Evolutionary conservation across 2,329 filamentous ascomycete genomes (phyloP), one percentile per base, ranked within the genome.

Genomic region (Pseudogymnoascus sp.): DNA sequence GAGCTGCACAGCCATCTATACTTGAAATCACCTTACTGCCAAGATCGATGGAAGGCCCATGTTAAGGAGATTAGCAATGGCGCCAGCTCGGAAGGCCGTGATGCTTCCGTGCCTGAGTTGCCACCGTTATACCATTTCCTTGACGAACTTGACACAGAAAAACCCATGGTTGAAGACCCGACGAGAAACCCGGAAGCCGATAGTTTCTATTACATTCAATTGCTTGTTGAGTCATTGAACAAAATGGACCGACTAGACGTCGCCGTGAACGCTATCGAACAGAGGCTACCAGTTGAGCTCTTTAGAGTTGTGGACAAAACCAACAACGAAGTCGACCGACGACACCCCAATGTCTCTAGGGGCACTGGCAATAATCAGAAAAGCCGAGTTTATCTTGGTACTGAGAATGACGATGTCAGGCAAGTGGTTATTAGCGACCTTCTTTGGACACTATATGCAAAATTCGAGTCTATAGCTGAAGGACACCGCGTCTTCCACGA

Each of bases 1-100:
- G 95, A 99, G 75, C 80, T 99, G 35, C 95, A 99, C 73, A 95
- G 96, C 73, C 95, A 99, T 76, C 82, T 99, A 3, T 99, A 99
- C 73, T 85, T 99, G 40, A 97, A 97, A 74, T 97, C 93, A 3
- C 95, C 93, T 0, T 99, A 99, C 73, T 97, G 93, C 72, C 92
- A 96, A 73, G 91, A 96, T 73, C 83, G 95, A 68, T 99, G 95
- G 95, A 96, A 96, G 75, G 84, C 83, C 64, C 85, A 96, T 65
- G 83, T 88, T 38, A 88, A 88, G 69, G 83, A 82, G 38, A 87
- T 90, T 67, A 81, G 84, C 59, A 77, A 76, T 46, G 69, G 72
- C 9, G 73, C 65, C 6, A 70, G 59, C 38, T 35, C 38, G 19
- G 64, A 70, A 37, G 77, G 79, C 2, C 78, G 76, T n/a, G 78